Evolutionary conservation across 306 rosid species (phyloP), one percentile per base, ranked within the genome.

Genomic region (Fragaria vesca): DNA sequence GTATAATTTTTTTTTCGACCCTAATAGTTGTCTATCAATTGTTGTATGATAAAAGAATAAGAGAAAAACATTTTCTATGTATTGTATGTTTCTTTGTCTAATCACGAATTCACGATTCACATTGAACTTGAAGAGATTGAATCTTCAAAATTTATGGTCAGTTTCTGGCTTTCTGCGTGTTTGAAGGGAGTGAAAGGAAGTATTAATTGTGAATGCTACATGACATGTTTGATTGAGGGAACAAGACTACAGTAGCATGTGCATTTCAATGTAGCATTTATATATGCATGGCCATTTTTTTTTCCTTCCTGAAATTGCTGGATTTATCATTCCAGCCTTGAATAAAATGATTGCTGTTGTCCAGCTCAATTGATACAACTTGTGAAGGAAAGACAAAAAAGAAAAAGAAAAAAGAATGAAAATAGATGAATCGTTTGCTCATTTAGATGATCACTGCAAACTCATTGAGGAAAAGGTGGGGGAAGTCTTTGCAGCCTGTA

Each of bases 251-350:
- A 89, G 55, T 47, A 78, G 69, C 96, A 93, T 91, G 96, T 89
- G 97, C 89, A 82, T 72, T 82, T 73, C 73, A 81, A 80, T 71
- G 85, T 71, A 71, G 87, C 91, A 90, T 89, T 90, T 82, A 83
- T 82, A 83, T 67, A 61, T 83, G 88, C 81, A 77, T 79, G 86
- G 58, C 78, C 87, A n/a, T 70, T 46, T 47, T 5, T 42, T 42
- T 42, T 42, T 61, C 75, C 74, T 75, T 34, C 18, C 69, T 34
- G 16, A 32, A 18, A 42, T 62, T 38, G 66, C 38, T 66, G 24
- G 38, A 79, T 80, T 81, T 84, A 80, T 76, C 83, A 63, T 68
- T 76, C n/a, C 38, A 74, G 78, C 67, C 61, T 52, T 81, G 48
- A 70, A 15, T 55, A 67, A 76, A 73, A 74, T 74, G 83, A 71